Percentiles rank a stretch among this genome's conserved stretches.
Evolutionary conservation across 768 basidiomycete genomes (phyloP).

Genomic region (Phaeotremella fagi): DNA sequence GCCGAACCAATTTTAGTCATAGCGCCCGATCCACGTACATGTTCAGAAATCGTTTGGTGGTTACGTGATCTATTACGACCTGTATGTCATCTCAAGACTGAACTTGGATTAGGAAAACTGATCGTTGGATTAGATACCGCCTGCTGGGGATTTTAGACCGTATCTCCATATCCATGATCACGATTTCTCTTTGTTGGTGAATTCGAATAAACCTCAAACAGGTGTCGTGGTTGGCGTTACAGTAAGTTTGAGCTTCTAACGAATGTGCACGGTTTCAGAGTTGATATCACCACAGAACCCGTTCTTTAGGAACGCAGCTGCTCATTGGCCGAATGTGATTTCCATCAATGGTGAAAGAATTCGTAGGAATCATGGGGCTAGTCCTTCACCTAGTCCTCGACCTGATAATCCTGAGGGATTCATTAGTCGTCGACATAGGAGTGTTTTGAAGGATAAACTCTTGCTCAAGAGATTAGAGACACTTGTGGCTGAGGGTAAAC

Average conservation of each 20-base stretch:
- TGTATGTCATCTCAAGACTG: slow-evolving; percentile 50
- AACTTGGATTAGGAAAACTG: not conserved
- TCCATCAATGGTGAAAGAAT: slow-evolving; percentile 29
- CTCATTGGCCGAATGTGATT: slow-evolving; percentile 49
- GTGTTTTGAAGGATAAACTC: slow-evolving; percentile 75
- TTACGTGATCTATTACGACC: slow-evolving; percentile 79
- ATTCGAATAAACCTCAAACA: slow-evolving; percentile 56
- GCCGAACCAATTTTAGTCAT: slow-evolving; percentile 86
- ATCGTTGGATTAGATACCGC: slow-evolving; percentile 60
- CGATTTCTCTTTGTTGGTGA: slow-evolving; percentile 71
- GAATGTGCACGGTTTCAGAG: slow-evolving; percentile 6
- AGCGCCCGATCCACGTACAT: slow-evolving; percentile 71
- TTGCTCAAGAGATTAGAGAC: slow-evolving; percentile 68
- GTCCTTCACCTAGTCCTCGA: slow-evolving; percentile 6
- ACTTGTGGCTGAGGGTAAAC: slow-evolving; percentile 39
- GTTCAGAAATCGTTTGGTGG: slow-evolving; percentile 83
- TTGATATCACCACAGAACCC: too few species aligned
- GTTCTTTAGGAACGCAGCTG: slow-evolving; percentile 48
- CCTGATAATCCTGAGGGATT: slow-evolving; percentile 43
- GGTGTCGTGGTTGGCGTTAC: slow-evolving; percentile 47
- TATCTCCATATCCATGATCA: slow-evolving; percentile 95
- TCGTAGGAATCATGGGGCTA: slow-evolving; percentile 6
- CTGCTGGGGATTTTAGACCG: slow-evolving; percentile 78
- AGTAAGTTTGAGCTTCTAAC: slow-evolving; percentile 14
- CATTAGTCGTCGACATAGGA: slow-evolving; percentile 59